A percentile compares a stretch with the other conserved stretches of the same genome.
phyloP scores from a whole-genome alignment of 2,329 filamentous ascomycete genomes.

The Hypoxylon sp. region DNA sequence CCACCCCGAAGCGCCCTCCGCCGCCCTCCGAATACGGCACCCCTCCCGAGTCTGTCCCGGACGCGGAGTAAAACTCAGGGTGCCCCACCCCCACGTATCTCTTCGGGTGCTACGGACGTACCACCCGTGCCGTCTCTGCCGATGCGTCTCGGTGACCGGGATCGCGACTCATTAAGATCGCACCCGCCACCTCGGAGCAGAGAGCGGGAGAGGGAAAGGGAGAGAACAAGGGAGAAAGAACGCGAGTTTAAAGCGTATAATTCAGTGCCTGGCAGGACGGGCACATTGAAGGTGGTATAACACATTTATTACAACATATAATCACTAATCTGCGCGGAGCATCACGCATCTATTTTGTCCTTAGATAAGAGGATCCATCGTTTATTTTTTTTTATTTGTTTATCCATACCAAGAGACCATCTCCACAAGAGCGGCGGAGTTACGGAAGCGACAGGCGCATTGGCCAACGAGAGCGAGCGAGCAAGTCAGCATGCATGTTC shows the following conservation, averaged over 20 bases:
- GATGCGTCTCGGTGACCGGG: conserved; percentile 10
- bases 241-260: conserved; percentile 50
- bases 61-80: conserved; percentile 52
- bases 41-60: conserved; percentile 41
- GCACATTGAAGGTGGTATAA: conserved; percentile 54
- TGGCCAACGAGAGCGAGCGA: conserved; percentile 11
- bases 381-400: conserved; percentile 19
- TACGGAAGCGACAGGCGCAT: conserved; percentile 17
- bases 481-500: conserved; percentile 21
- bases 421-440: conserved; percentile 34
- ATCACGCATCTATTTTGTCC: conserved; percentile 27
- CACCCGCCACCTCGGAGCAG: conserved; percentile 30
- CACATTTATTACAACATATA: conserved; percentile 16
- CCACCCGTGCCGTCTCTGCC: conserved; percentile 52
- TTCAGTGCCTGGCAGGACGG: conserved; percentile 51
- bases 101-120: conserved; percentile 21
- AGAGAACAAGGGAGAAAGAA: conserved; percentile 39
- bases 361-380: conserved; percentile 12
- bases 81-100: conserved; percentile 38
- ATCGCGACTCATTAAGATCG: conserved; percentile 22
- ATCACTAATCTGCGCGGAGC: conserved; percentile 21
- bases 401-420: conserved; percentile 20
- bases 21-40: conserved; percentile 42
- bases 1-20: conserved; percentile 50
- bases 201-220: conserved; percentile 41